phyloP scores from a whole-genome alignment of 495 filamentous ascomycete species.

The Amorphotheca resinae region DNA sequence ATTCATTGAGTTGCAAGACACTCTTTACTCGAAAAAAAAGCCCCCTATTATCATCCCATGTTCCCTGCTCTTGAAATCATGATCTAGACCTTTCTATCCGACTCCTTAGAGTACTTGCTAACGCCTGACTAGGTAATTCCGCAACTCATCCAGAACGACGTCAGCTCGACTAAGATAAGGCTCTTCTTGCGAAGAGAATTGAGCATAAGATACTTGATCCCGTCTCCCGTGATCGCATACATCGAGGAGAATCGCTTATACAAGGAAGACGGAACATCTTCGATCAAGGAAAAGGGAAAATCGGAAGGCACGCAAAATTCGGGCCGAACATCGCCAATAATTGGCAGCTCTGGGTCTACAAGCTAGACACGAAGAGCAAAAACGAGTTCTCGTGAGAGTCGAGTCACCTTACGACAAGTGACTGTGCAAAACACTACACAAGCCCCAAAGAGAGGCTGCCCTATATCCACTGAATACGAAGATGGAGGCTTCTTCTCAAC shows the following conservation, averaged over 20 bases:
- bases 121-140: slow-evolving; percentile 41
- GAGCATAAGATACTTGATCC: slow-evolving; percentile 47
- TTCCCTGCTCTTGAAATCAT: too few species aligned
- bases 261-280: slow-evolving; percentile 37
- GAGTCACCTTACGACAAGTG: too few species aligned
- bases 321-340: neutral
- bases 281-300: neutral
- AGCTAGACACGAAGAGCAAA: too few species aligned
- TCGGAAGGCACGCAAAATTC: neutral
- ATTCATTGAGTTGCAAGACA: neutral
- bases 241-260: slow-evolving; percentile 65
- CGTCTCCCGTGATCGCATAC: slow-evolving; percentile 56
- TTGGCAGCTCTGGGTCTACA: too few species aligned
- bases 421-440: too few species aligned
- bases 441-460: too few species aligned
- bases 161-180: slow-evolving; percentile 77
- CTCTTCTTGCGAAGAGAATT: slow-evolving; percentile 67
- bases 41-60: neutral
- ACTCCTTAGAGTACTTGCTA: neutral
- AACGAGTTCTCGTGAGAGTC: too few species aligned
- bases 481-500: too few species aligned
- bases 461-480: too few species aligned
- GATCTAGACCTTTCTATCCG: too few species aligned
- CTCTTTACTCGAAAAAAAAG: neutral
- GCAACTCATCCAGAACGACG: slow-evolving; percentile 80